A percentile compares a stretch with the other conserved stretches of the same genome.
These are phyloP conservation scores for Trifolium fragiferum DNA, from an alignment of 306 rosid species.

Conservation along the genomic window DNA sequence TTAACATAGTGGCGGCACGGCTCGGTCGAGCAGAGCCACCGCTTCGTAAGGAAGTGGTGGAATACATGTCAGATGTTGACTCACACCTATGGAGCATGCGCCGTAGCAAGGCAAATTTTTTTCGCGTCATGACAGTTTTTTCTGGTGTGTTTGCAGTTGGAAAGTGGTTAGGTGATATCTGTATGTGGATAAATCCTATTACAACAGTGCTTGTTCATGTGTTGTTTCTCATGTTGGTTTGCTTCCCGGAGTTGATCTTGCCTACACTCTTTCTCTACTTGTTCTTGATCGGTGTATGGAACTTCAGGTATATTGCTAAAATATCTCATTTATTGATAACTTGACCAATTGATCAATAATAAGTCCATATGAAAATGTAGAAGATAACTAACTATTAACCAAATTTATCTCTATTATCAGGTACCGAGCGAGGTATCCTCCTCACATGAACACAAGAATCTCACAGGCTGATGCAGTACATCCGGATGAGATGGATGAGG, in stretches of 20 bases:
- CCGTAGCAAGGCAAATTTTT: conserved; percentile 52
- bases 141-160: conserved; percentile 51
- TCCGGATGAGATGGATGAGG: conserved; percentile 53
- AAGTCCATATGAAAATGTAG: neutral
- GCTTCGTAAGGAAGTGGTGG: conserved; percentile 55
- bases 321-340: neutral
- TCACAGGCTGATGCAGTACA: conserved; percentile 53
- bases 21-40: conserved; percentile 55
- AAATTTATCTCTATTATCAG: neutral
- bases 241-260: conserved; percentile 52
- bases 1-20: conserved; percentile 51
- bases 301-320: conserved; percentile 38
- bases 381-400: neutral
- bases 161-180: conserved; percentile 53
- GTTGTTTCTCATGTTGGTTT: conserved; percentile 52
- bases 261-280: conserved; percentile 50
- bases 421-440: conserved; percentile 53
- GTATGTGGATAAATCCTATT: conserved; percentile 51
- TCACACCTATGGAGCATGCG: conserved; percentile 59
- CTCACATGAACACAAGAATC: conserved; percentile 55
- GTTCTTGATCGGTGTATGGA: conserved; percentile 53
- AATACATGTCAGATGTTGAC: conserved; percentile 56
- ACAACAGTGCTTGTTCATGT: conserved; percentile 53
- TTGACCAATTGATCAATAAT: neutral
- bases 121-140: conserved; percentile 48